Base-by-base conservation (phyloP, 768 basidiomycete genomes). In the Calocybe cyanea region DNA sequence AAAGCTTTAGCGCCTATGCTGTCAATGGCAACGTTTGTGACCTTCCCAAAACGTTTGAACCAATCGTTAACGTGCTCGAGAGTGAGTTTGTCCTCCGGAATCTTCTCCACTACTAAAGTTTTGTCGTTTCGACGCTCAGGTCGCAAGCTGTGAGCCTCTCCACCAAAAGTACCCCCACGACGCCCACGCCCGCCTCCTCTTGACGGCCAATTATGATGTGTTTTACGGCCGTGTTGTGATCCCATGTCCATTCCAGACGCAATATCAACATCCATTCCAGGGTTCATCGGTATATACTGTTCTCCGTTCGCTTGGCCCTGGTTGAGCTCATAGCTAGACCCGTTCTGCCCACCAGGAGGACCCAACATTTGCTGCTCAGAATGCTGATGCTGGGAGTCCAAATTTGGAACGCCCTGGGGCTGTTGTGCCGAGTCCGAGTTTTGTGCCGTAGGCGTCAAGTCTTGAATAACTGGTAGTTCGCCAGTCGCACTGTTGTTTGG, bases 41-140 rank as follows among this genome's bases (percentile, higher is more conserved):
- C 90, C 2, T 81, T 85, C 7, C 94, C 94, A 54, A 95, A 97
- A 52, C 83, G 80, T 63, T 86, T 85, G 71, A 98, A 97, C 84
- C 92, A 93, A 15, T 73, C 78, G 56, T 87, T 89, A 43, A 98
- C 84, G 4, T 80, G 70, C 41, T 83, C 85, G 11, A 92, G 77
- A 11, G 78, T 78, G 32, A 95, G 75, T 53, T 87, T 83, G 50
- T 90, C 85, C 40, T 83, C 78, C 0, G 94, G 94, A 46, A 97
- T 94, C 69, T 93, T 93, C 65, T 96, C 92, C 28, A 98, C 86
- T 11, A 96, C 91, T 17, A 98, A 73, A 0, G 88, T 92, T 66
- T 84, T 87, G 63, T 84, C 82, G 49, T 77, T 78, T 46, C 83
- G 72, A 51, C 78, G 76, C 51, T 82, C 81, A 20, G 80, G 80